Base-by-base conservation (phyloP, 352 stramenopile species). In the Phytophthora podocarpi region DNA sequence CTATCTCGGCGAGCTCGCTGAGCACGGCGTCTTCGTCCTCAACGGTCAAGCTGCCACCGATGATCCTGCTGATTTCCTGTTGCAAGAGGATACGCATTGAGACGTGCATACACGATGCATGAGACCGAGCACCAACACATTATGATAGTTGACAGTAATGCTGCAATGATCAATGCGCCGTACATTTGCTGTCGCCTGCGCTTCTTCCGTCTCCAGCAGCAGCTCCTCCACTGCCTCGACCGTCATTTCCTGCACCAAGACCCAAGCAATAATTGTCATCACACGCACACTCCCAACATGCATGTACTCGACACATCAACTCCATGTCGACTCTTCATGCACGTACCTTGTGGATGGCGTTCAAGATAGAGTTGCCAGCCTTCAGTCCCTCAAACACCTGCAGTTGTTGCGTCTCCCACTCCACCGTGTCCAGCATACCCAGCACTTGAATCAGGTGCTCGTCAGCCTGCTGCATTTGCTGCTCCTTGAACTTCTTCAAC, bases 401-500 rank as follows among this genome's bases (percentile, higher is more conserved):
- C 36, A 96, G 73, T 67, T 97, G 87, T 69, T 95, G 85, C 2
- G 73, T 89, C 59, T 95, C 87, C 89, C 87, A 96, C 67, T 96
- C 84, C 43, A 97, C 85, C 18, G 87, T 93, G 67, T 96, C 82
- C 52, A 97, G 59, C 79, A 97, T 89, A 37, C 87, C 61, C 21
- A 95, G 72, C 42, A 97, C 85, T 36, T 94, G 89, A 27, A 97
- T 76, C 59, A 97, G 63, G 54, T 97, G 87, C 32, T 86, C 80
- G 58, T 95, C 85, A 9, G 88, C 86, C 51, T 96, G 81, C 20
- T 86, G 74, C 66, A 97, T 94, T 67, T 97, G 87, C 55, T 89
- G 81, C 60, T 95, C 83, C 52, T 95, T 95, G 64, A 92, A 96
- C 70, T 96, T 97, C 50, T 92, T 95, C 26, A 96, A 72, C 59